A percentile compares a stretch with the other conserved stretches of the same genome.
These are phyloP conservation scores for Leptographium radiaticola DNA, from an alignment of 2,329 filamentous ascomycete genomes.

Conservation along the genomic window DNA sequence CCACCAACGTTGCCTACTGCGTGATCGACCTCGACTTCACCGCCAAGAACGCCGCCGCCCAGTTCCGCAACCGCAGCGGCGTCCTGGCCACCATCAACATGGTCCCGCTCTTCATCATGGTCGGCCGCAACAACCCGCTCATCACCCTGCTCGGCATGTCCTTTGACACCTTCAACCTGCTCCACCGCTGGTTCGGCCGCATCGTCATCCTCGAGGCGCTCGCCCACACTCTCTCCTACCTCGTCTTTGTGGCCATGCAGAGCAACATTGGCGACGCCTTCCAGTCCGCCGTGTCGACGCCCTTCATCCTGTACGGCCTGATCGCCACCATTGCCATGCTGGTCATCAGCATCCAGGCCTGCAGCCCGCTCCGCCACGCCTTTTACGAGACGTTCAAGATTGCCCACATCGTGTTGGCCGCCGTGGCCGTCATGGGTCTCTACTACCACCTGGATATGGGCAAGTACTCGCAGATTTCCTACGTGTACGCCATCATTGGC, in stretches of 20 bases:
- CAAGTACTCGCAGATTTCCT: slow-evolving; percentile 39
- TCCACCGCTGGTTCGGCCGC: slow-evolving; percentile 70
- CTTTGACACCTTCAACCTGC: slow-evolving; percentile 71
- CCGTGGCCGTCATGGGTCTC: slow-evolving; percentile 45
- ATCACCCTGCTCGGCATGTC: slow-evolving; percentile 59
- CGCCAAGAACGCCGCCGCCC: slow-evolving; percentile 28
- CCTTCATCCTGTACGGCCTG: slow-evolving; percentile 48
- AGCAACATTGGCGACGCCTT: slow-evolving; percentile 37
- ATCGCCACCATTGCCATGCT: slow-evolving; percentile 49
- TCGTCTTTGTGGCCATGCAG: slow-evolving; percentile 26
- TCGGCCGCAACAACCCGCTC: slow-evolving; percentile 66
- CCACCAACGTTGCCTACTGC: slow-evolving; percentile 66
- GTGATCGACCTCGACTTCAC: slow-evolving; percentile 50
- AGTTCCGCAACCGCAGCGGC: slow-evolving; percentile 56
- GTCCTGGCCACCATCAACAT: slow-evolving; percentile 63
- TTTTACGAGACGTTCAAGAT: slow-evolving; percentile 71
- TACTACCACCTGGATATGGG: slow-evolving; percentile 53
- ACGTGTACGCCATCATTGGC: slow-evolving; percentile 48
- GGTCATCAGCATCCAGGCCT: slow-evolving; percentile 53
- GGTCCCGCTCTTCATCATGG: slow-evolving; percentile 61
- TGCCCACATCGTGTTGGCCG: slow-evolving; percentile 53
- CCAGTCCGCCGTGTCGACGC: slow-evolving; percentile 19
- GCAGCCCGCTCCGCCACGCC: slow-evolving; percentile 59
- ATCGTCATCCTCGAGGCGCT: slow-evolving; percentile 60
- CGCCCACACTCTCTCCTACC: slow-evolving; percentile 50